Evolutionary conservation across 2,329 filamentous ascomycete genomes (phyloP), one percentile per base, ranked within the genome.

Genomic region (Geosmithia putterillii): DNA sequence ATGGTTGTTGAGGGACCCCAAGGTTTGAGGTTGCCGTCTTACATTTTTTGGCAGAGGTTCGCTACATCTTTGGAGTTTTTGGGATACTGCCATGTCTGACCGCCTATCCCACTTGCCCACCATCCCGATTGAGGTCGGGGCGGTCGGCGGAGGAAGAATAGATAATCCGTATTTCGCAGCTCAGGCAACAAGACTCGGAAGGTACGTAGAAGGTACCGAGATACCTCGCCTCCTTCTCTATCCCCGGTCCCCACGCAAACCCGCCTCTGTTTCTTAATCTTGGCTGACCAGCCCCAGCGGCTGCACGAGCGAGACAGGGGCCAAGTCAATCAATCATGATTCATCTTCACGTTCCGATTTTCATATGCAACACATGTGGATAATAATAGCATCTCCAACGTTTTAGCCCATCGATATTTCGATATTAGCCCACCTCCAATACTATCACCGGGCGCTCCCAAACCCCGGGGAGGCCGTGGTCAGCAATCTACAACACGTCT

Each of bases 1-100:
- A 34, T 21, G 41, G 35, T 43, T 17, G 36, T 10, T 23, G 19
- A 28, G 22, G 17, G 21, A 22, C 37, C 42, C 39, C 25, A 10
- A 38, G 36, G 38, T 18, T n/a, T 23, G 43, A n/a, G 12, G 40
- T 14, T 21, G 38, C 7, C 12, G 20, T 25, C 14, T 40, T 7
- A 40, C n/a, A n/a, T n/a, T 20, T 22, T 18, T 34, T 22, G 21
- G 22, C 22, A 10, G 38, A 25, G 23, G 3, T 32, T 32, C 19
- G n/a, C n/a, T n/a, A n/a, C n/a, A n/a, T 40, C 38, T 49, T 54
- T 50, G 41, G 54, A 57, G 50, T 57, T 58, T 63, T 61, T 55
- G 52, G 50, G 45, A 51, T 64, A 58, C 56, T 64, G 62, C 61
- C 60, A 38, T 7, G 14, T 2, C 32, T 46, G 51, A 60, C 60